Base-by-base conservation (phyloP, 1,284 basidiomycete species). In the Pseudomicrostroma phylloplanum region DNA sequence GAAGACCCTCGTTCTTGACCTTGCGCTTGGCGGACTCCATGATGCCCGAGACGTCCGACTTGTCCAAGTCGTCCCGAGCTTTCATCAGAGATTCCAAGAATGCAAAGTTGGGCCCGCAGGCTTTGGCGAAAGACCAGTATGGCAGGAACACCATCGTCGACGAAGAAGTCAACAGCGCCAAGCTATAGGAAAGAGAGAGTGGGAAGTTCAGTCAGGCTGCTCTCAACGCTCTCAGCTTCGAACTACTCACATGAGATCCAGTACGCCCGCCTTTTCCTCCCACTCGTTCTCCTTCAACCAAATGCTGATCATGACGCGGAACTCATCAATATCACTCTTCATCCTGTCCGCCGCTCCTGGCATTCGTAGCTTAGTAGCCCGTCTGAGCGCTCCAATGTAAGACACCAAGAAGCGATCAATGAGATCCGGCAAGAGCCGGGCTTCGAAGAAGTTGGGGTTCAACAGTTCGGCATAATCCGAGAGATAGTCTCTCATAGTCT, bases 401-500 rank as follows among this genome's bases (percentile, higher is more conserved):
- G 86, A 85, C 69, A 94, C 88, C 42, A 98, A 84, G 83, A 96
- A 93, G 6, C 88, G 83, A 74, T 97, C 92, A 59, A 97, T 83
- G 57, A 98, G 85, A 78, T 98, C 92, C 80, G 97, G 93, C 25
- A 94, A 83, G 43, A 98, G 84, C 2, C 51, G n/a, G 40, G 96
- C 85, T 66, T 97, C 93, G 71, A 96, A 88, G 58, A 99, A 84
- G 6, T 91, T 88, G 4, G 90, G 85, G 79, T 96, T 96, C 60
- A 99, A 87, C 73, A 89, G 94, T 55, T 86, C 84, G 78, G 92
- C 89, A 79, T 92, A 96, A 81, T 98, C 94, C 23, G 84, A 80
- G 84, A 92, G 90, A 81, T 98, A 98, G 78, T 99, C 96, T 59
- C 89, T 86, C 84, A 98, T 90, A 54, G 96, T 98, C 81, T 93